Percentiles rank a stretch among this genome's conserved stretches.
phyloP scores from a whole-genome alignment of 2,329 filamentous ascomycete genomes.

The Mycocentrospora acerina region DNA sequence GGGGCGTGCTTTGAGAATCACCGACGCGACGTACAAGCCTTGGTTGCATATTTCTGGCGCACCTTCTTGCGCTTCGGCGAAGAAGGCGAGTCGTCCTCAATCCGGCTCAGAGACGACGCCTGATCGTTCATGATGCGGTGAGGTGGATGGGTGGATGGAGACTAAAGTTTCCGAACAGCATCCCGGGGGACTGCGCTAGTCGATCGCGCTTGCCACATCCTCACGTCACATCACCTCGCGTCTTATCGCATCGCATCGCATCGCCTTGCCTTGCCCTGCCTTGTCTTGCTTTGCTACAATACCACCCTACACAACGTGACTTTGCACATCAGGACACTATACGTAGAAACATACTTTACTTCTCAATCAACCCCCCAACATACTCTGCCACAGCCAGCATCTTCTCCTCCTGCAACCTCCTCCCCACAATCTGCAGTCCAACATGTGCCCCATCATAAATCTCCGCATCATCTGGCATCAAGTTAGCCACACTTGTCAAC shows the following conservation, averaged over 20 bases:
- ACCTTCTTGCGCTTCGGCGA: slow-evolving; percentile 41
- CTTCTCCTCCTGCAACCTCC: slow-evolving; percentile 43
- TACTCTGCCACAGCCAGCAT: slow-evolving; percentile 41
- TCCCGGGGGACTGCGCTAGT: too few relatives aligned
- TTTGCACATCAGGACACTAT: too few relatives aligned
- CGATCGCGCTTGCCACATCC: too few relatives aligned
- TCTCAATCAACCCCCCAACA: slow-evolving; percentile 25
- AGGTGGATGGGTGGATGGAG: slow-evolving; percentile 9
- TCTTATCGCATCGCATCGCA: too few relatives aligned
- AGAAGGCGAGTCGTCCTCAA: slow-evolving; percentile 24
- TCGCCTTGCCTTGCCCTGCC: too few relatives aligned
- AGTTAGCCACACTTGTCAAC: too few relatives aligned
- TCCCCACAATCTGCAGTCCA: slow-evolving; percentile 39
- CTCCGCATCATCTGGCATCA: slow-evolving; percentile 44
- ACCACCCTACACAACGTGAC: too few relatives aligned
- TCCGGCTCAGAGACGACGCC: slow-evolving; percentile 12
- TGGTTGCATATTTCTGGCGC: slow-evolving; percentile 39
- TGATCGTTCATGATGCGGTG: slow-evolving; percentile 28
- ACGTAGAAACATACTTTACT: slow-evolving; percentile 1
- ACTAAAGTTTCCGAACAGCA: slow-evolving; percentile 2
- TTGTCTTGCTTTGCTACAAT: too few relatives aligned
- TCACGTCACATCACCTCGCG: too few relatives aligned
- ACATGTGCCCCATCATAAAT: slow-evolving; percentile 44
- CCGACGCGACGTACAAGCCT: slow-evolving; percentile 33
- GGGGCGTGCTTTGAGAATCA: slow-evolving; percentile 3